These are phyloP conservation scores for Petunia axillaris DNA, from an alignment of 257 asterid genomes.

Conservation along the genomic window DNA sequence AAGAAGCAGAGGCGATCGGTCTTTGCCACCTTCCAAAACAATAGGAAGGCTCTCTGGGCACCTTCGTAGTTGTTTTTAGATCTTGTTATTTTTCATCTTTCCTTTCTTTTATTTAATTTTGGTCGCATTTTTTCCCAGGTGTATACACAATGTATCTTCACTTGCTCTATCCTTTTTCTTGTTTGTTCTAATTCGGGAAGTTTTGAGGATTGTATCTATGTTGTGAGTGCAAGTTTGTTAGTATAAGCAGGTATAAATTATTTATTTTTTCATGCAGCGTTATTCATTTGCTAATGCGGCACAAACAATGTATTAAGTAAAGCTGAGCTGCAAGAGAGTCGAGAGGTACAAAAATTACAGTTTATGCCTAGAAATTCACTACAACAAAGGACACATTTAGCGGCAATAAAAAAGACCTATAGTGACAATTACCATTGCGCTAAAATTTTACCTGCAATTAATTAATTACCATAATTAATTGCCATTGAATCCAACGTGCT, in stretches of 20 bases:
- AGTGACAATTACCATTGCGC: no score
- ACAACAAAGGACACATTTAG: no score
- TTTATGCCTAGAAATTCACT: no score
- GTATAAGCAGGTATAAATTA: not conserved
- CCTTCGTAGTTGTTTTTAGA: slow-evolving; percentile 3
- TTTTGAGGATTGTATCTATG: not conserved
- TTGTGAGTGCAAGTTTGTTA: not conserved
- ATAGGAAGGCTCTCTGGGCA: slow-evolving; percentile 39
- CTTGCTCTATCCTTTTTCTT: not conserved
- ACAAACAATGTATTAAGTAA: no score
- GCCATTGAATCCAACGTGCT: no score
- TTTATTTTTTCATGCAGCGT: not conserved
- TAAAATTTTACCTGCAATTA: no score
- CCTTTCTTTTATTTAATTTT: not conserved
- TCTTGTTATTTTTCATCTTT: not conserved
- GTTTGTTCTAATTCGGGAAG: not conserved
- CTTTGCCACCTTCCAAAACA: slow-evolving; percentile 52
- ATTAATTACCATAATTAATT: no score
- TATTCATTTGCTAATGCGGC: not conserved
- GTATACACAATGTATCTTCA: not conserved
- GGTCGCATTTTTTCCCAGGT: not conserved
- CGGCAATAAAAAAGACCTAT: no score
- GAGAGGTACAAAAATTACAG: no score
- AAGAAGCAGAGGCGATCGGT: slow-evolving; percentile 57
- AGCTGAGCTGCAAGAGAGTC: no score